Base-by-base conservation (phyloP, 257 asterid genomes). In the Petunia secreta region DNA sequence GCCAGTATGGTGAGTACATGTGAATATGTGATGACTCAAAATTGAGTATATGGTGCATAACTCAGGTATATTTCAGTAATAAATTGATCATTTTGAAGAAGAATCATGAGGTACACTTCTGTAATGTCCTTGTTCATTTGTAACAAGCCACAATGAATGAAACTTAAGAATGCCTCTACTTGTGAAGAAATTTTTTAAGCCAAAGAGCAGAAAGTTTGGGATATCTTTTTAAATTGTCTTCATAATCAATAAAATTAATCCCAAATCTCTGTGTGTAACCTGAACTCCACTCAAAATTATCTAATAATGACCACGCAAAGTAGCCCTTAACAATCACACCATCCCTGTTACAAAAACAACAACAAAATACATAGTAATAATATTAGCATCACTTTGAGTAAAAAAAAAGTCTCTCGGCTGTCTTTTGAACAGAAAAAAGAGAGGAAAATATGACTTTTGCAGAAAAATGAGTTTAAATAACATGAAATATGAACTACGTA, bases 271-370 rank as follows among this genome's bases (percentile, higher is more conserved):
- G 5, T 1, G 82, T 71, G 79, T 81, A 85, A 4, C 93, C 93
- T 2, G 78, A 75, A 7, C 3, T 58, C 91, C 91, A 85, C 83
- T 90, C 93, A 41, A 67, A 89, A n/a, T 85, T 87, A 84, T 89
- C 92, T 41, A 90, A 64, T 73, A 87, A 84, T 14, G 96, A 59
- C 91, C 92, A 91, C 5, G 80, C 85, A 59, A 89, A 91, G 85
- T 84, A 91, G 2, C 92, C 96, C 75, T 82, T 81, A 1, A 89
- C 87, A n/a, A 41, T 71, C 4, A 85, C 85, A 5, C 85, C 84
- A 36, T 62, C 63, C 16, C 85, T 85, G 82, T 46, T 36, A 67
- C n/a, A 68, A 50, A 8, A 37, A 54, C 13, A 8, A 15, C 4
- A 14, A n/a, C 3, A 1, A 15, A 38, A 40, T 5, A n/a, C 44